These are phyloP conservation scores for Sporothrix pseudoabietina DNA, from an alignment of 2,329 filamentous ascomycete species.

Conservation along the genomic window DNA sequence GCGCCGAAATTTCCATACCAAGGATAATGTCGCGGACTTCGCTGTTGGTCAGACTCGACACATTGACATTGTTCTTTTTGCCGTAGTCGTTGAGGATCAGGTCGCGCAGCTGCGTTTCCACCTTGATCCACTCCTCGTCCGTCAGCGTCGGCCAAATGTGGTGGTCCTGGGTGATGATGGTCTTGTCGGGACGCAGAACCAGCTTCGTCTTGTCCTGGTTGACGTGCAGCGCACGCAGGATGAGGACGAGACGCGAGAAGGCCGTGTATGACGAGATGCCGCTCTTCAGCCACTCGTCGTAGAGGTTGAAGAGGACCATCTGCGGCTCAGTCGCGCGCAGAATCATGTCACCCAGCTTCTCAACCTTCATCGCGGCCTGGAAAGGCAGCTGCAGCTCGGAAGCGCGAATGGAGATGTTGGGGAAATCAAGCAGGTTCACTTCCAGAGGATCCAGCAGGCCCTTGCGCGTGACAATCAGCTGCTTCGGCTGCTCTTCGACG, in stretches of 20 bases:
- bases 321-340: conserved; percentile 96
- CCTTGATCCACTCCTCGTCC: conserved; percentile 98
- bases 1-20: conserved; percentile 98
- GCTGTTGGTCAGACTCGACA: conserved; percentile 90
- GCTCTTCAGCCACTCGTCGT: conserved; percentile 98
- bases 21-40: conserved; percentile 98
- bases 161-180: conserved; percentile 95
- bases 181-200: conserved; percentile 92
- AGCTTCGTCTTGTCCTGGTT: conserved; percentile 99
- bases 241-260: conserved; percentile 92
- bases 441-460: conserved; percentile 95
- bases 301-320: conserved; percentile 99
- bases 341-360: conserved; percentile 99
- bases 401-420: conserved; percentile 96
- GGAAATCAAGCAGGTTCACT: conserved; percentile 96
- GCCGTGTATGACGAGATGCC: conserved; percentile 94
- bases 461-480: conserved; percentile 96
- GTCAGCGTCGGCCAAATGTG: conserved; percentile 96
- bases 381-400: conserved; percentile 96
- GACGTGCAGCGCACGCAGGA: conserved; percentile 91
- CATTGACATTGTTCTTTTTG: conserved; percentile 99
- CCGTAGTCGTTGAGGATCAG: conserved; percentile 97
- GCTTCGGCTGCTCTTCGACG: conserved; percentile 97
- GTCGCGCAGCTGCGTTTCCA: conserved; percentile 95
- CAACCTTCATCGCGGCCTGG: conserved; percentile 99